A percentile compares a stretch with the other conserved stretches of the same genome.
phyloP scores from a whole-genome alignment of 2,329 filamentous ascomycete species.

The Lasiodiplodia sp. region DNA sequence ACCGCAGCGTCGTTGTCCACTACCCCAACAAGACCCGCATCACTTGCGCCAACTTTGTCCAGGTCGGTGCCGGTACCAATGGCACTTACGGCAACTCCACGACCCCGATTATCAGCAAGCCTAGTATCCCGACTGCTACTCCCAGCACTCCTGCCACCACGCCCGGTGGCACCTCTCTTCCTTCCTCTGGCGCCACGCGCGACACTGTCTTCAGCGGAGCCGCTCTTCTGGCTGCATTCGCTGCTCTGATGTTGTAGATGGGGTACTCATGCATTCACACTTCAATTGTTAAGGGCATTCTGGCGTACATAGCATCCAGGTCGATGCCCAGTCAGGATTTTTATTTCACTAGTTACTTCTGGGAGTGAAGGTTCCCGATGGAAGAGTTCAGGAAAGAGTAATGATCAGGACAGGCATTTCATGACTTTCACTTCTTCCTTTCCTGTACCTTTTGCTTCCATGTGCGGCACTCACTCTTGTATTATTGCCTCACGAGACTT shows the following conservation, averaged over 20 bases:
- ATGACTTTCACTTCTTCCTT: neutral
- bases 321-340: neutral
- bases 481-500: neutral
- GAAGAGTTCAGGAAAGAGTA: neutral
- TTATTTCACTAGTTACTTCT: neutral
- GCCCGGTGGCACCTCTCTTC: neutral
- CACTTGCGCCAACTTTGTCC: conserved; percentile 64
- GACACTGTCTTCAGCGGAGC: conserved; percentile 7
- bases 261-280: conserved; percentile 2
- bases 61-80: conserved; percentile 19
- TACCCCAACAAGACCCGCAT: conserved; percentile 60
- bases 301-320: conserved; percentile 16
- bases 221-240: neutral
- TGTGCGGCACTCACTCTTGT: neutral
- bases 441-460: neutral
- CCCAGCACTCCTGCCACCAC: neutral
- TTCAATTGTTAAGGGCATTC: neutral
- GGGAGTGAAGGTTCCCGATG: neutral
- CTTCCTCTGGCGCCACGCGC: conserved; percentile 12
- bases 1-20: conserved; percentile 63
- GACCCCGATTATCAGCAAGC: neutral
- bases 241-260: conserved; percentile 7
- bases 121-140: neutral
- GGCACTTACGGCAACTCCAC: conserved; percentile 10
- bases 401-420: neutral